Base-by-base conservation (phyloP, 2,329 filamentous ascomycete genomes). In the Alternaria arborescens region DNA sequence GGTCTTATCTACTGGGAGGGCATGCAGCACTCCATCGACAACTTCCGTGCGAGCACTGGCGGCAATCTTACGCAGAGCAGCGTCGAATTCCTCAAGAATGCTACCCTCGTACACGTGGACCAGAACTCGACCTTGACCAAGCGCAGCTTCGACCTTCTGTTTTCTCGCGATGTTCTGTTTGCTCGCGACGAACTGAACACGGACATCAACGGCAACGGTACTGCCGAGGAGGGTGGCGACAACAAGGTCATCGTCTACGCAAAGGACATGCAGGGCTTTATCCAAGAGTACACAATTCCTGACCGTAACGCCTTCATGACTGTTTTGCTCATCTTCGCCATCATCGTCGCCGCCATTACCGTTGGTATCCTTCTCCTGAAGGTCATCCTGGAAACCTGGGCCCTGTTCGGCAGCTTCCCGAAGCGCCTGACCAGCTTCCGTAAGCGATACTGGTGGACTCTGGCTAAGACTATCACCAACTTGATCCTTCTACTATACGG, bases 221-320 rank as follows among this genome's bases (percentile, higher is more conserved):
- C 70, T 64, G 82, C 83, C 59, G 80, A 78, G 11, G 67, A 62
- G 11, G 70, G 67, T 26, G 76, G 73, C 16, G 78, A 80, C 54
- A 77, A 71, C 71, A 84, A 84, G 64, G 70, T 84, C 44, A 80
- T 86, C 59, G 82, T 86, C 54, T 77, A 83, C 3, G 91, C 97
- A 34, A 85, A 87, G 48, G 92, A 93, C 53, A 91, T 98, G 71
- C 86, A 94, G 77, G 91, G 87, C 30, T 97, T 91, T 72, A 90
- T 89, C n/a, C 89, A 97, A 75, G 85, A 94, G 76, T 86, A 97
- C 58, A 88, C 87, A 43, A 93, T 98, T 54, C 95, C 95, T 18
- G 87, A 91, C 69, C 89, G 91, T 50, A 97, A 97, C 81, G 93
- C 93, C 2, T 98, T 98, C 82, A 97, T 99, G 94, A 97, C 93